These are phyloP conservation scores for Pelargonium cotyledonis DNA, from an alignment of 441 rosid genomes.

Conservation along the genomic window DNA sequence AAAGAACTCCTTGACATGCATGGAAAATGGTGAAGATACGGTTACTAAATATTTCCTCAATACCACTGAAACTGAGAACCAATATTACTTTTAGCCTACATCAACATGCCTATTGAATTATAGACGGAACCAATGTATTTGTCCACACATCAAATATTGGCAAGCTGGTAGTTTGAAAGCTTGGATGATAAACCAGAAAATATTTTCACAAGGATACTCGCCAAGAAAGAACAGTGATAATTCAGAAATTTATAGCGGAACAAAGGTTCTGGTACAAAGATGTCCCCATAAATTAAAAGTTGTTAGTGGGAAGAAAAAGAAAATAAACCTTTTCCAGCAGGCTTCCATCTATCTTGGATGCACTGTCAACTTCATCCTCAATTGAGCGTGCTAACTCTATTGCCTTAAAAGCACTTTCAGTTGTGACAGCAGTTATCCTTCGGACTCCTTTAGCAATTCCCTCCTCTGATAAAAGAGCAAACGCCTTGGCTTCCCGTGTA, in stretches of 20 bases:
- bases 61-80: neutral
- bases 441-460: constrained; percentile 92
- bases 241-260: too few relatives aligned
- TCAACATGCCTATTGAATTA: too few relatives aligned
- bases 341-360: constrained; percentile 55
- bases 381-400: constrained; percentile 50
- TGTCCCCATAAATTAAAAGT: neutral
- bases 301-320: neutral
- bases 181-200: too few relatives aligned
- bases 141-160: too few relatives aligned
- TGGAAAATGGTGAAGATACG: neutral
- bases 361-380: constrained; percentile 63
- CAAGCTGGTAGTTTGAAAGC: too few relatives aligned
- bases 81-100: too few relatives aligned
- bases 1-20: neutral
- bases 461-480: constrained; percentile 93
- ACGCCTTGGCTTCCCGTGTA: constrained; percentile 85
- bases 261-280: too few relatives aligned
- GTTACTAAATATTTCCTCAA: neutral
- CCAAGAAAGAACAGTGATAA: too few relatives aligned
- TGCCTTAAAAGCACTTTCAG: constrained; percentile 71
- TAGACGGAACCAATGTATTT: too few relatives aligned
- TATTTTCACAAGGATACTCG: too few relatives aligned
- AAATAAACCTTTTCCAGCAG: constrained; percentile 70
- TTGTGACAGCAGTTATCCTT: constrained; percentile 83